Evolutionary conservation across 495 filamentous ascomycete genomes (phyloP).

Genomic region (Hypoxylon subgilvum): DNA sequence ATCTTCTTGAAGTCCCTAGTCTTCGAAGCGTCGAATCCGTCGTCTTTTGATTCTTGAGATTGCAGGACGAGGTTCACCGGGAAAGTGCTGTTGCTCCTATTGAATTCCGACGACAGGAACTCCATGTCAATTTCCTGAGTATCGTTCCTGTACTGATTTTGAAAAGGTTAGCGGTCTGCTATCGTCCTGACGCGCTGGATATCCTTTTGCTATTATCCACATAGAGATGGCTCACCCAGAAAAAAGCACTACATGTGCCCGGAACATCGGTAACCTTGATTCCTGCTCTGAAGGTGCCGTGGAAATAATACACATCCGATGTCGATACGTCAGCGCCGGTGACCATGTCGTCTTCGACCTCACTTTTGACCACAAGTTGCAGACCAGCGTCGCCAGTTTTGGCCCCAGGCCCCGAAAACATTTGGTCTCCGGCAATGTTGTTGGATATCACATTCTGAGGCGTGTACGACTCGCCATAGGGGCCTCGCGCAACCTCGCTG

Average conservation of each 20-base stretch:
- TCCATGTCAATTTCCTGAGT: slow-evolving; percentile 83
- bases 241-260: slow-evolving; percentile 79
- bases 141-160: slow-evolving; percentile 70
- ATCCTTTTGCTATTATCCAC: not conserved
- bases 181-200: not conserved
- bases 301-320: slow-evolving; percentile 62
- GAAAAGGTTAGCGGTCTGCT: slow-evolving; percentile 5
- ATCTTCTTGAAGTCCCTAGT: slow-evolving; percentile 61
- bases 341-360: slow-evolving; percentile 57
- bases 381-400: slow-evolving; percentile 62
- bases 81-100: slow-evolving; percentile 49
- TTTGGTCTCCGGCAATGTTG: slow-evolving; percentile 46
- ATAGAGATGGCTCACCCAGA: slow-evolving; percentile 62
- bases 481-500: slow-evolving; percentile 58
- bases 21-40: slow-evolving; percentile 62
- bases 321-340: slow-evolving; percentile 66
- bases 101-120: slow-evolving; percentile 68
- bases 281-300: slow-evolving; percentile 69
- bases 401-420: slow-evolving; percentile 47
- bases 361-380: slow-evolving; percentile 62
- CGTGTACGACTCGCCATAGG: slow-evolving; percentile 68
- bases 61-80: slow-evolving; percentile 77
- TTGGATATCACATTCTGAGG: slow-evolving; percentile 62
- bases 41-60: slow-evolving; percentile 58
- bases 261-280: slow-evolving; percentile 63